Base-by-base conservation (phyloP, 225 moss, liverwort and hornwort species). In the Pseudisothecium myosuroides region DNA sequence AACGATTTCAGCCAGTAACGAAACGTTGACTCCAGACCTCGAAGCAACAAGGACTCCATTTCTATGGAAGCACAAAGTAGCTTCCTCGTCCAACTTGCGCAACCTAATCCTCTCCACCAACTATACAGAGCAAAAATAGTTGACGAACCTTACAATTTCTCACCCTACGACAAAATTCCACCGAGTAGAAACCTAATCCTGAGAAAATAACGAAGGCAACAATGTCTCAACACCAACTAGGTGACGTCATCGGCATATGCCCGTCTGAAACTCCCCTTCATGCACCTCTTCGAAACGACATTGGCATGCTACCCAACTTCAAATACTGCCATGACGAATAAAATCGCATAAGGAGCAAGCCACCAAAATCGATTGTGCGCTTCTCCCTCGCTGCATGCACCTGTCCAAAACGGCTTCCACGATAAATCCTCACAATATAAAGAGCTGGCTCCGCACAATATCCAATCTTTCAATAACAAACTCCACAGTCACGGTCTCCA, bases 1-100 rank as follows among this genome's bases (percentile, higher is more conserved):
- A 94, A 94, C 7, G 94, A 91, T 90, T 92, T 94, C 87, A 94
- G 80, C 94, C 94, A 94, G 85, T 94, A 94, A 49, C 94, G 89
- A 60, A 94, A 92, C 26, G 93, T 94, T 54, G 94, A 90, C 88
- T 94, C 94, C 58, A 94, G 69, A 60, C 93, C 94, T 87, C 94
- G 92, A 52, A 94, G 90, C 85, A 94, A 79, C 74, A 94, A 80
- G 12, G 94, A 94, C 87, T 93, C 94, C 94, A 94, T 94, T 49
- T 56, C 28, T 75, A 4, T 16, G 37, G 26, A 58, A 65, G 39
- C 80, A 74, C 86, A 65, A 89, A 78, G 34, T 20, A 55, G 49
- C 72, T 89, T 58, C 61, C 90, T 74, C 73, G 37, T 80, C 65
- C 86, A 73, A 76, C 47, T 82, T 41, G 55, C 78, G 52, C 74